Evolutionary conservation across 371 early-diverging fungal genomes (phyloP), one percentile per base, ranked within the genome.

Genomic region (Saksenaea vasiformis): DNA sequence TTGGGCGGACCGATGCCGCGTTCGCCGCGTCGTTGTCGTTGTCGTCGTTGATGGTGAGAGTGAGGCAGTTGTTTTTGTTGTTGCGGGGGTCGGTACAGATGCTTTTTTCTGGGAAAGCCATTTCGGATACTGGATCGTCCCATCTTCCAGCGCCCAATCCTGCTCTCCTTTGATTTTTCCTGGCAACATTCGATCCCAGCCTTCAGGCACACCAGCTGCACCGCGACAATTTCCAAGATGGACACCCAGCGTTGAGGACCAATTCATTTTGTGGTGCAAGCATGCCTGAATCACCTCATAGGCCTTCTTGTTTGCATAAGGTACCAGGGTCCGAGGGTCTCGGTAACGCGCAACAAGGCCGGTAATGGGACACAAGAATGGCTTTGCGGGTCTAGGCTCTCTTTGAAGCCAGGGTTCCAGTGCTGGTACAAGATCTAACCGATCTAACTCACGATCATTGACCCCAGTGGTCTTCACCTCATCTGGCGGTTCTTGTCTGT

Each of bases 331-430:
- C 17, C 47, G 62, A 3, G 91, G 91, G 62, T 90, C 89, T 14
- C 75, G 76, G 71, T 89, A 91, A 34, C 76, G 80, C 14, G 91
- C 92, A 1, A 77, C 68, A n/a, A 85, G 64, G 11, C 91, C 91
- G 1, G 90, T 89, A 54, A 91, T 80, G 3, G 85, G 87, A 61
- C 92, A 91, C 2, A 73, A 10, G 0, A 67, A 55, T 8, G 83
- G 80, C 36, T 78, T 67, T 1, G 65, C 62, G 0, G 83, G 80
- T 56, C 74, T 72, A 14, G 72, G 62, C 0, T 54, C 36, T 31
- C 71, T 72, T n/a, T 71, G 65, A 13, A 66, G 38, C 82, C 82
- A 82, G 24, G 44, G 22, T 1, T 56, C 54, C 4, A 79, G 59
- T 41, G 65, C 54, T 4, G 77, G 69, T 31, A 78, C 73, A 41